phyloP scores from a whole-genome alignment of 495 filamentous ascomycete species.

The Pseudomonodictys pantanalensis region DNA sequence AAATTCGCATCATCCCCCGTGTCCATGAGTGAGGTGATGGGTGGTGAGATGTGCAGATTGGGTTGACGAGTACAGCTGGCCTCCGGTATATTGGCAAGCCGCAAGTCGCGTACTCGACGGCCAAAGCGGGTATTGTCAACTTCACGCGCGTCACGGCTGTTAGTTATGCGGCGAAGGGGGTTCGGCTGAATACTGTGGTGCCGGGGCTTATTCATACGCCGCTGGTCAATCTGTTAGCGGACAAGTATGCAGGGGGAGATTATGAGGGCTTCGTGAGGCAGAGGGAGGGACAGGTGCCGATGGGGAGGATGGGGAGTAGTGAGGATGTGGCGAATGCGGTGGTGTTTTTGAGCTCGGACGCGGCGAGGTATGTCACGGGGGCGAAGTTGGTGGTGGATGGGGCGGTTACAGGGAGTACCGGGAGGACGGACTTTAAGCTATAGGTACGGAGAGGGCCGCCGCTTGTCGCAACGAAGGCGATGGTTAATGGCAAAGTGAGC shows the following conservation, averaged over 20 bases:
- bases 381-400: slow-evolving; percentile 57
- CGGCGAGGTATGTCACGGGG: slow-evolving; percentile 54
- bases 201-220: slow-evolving; percentile 53
- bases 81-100: slow-evolving; percentile 54
- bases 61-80: slow-evolving; percentile 38
- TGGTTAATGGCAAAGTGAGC: too few species aligned
- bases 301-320: slow-evolving; percentile 45
- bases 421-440: slow-evolving; percentile 12
- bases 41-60: too few species aligned
- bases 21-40: too few species aligned
- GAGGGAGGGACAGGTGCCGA: slow-evolving; percentile 43
- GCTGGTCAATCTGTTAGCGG: slow-evolving; percentile 44
- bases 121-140: too few species aligned
- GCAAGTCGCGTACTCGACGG: slow-evolving; percentile 51
- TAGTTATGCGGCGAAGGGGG: slow-evolving; percentile 47
- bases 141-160: slow-evolving; percentile 53
- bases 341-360: slow-evolving; percentile 51
- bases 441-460: too few species aligned
- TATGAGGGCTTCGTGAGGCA: slow-evolving; percentile 42
- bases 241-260: slow-evolving; percentile 46
- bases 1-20: too few species aligned
- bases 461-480: too few species aligned
- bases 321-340: slow-evolving; percentile 55
- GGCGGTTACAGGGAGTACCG: slow-evolving; percentile 32
- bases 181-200: slow-evolving; percentile 54